Evolutionary conservation across 208 protist genomes (phyloP).

Genomic region (Crithidia fasciculata): DNA sequence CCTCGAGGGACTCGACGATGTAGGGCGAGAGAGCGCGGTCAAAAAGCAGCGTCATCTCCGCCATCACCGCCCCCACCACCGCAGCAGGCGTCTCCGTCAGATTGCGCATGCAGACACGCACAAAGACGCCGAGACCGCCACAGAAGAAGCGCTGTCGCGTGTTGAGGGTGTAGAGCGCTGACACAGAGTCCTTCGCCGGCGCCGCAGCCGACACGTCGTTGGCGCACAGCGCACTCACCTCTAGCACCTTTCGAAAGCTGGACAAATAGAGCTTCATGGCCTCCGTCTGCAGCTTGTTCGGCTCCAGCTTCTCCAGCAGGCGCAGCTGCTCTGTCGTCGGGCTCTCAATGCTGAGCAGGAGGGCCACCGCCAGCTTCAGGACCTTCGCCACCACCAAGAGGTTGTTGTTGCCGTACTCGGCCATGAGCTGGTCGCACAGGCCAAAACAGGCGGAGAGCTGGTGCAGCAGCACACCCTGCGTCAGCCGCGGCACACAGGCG

Average conservation of each 20-base stretch:
- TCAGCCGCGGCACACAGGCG: slow-evolving; percentile 74
- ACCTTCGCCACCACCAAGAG: slow-evolving; percentile 68
- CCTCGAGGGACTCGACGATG: slow-evolving; percentile 82
- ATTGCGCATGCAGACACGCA: slow-evolving; percentile 62
- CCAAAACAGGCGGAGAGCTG: slow-evolving; percentile 48
- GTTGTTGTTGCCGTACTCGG: slow-evolving; percentile 69
- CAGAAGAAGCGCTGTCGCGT: slow-evolving; percentile 47
- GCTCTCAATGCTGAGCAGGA: slow-evolving; percentile 63
- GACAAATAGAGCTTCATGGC: slow-evolving; percentile 71
- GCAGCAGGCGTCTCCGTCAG: slow-evolving; percentile 63
- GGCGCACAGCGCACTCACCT: slow-evolving; percentile 59
- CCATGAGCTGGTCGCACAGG: slow-evolving; percentile 74
- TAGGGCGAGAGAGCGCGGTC: slow-evolving; percentile 76
- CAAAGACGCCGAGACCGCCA: slow-evolving; percentile 53
- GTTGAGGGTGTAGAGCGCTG: slow-evolving; percentile 29
- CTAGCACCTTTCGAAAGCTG: slow-evolving; percentile 84
- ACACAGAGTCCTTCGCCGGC: slow-evolving; percentile 19
- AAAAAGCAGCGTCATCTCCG: slow-evolving; percentile 67
- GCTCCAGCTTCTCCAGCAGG: slow-evolving; percentile 64
- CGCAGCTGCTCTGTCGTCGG: slow-evolving; percentile 55
- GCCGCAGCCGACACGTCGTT: background rate
- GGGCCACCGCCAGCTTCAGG: slow-evolving; percentile 71
- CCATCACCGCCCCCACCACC: slow-evolving; percentile 44
- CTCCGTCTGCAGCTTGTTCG: slow-evolving; percentile 75
- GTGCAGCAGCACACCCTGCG: slow-evolving; percentile 70